Conservation (phyloP, 2,329 filamentous ascomycete genomes). For the Colletotrichum tropicale region DNA sequence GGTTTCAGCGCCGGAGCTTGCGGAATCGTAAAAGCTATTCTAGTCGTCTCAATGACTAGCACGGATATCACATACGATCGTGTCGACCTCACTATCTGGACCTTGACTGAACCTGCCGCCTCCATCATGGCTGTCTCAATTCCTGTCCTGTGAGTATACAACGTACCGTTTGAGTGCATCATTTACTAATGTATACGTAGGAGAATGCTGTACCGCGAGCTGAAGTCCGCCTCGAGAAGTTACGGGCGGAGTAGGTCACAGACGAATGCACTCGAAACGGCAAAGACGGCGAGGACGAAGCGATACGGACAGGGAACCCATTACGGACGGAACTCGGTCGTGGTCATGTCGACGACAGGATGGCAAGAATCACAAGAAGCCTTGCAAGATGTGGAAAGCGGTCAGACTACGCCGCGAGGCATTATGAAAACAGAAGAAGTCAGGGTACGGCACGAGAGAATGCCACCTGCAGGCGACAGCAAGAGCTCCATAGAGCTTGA, state of each 20-base stretch:
- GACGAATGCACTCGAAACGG: constrained; percentile 3
- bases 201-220: constrained; percentile 37
- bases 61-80: constrained; percentile 36
- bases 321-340: constrained; percentile 32
- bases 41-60: constrained; percentile 34
- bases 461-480: background rate
- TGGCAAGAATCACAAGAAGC: constrained; percentile 38
- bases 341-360: constrained; percentile 33
- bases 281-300: constrained; percentile 18
- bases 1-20: constrained; percentile 29
- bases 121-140: constrained; percentile 41
- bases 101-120: constrained; percentile 35
- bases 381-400: constrained; percentile 26
- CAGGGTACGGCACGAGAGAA: constrained; percentile 25
- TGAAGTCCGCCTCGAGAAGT: constrained; percentile 32
- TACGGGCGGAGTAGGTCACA: constrained; percentile 27
- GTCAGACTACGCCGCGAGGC: constrained; percentile 11
- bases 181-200: constrained; percentile 15
- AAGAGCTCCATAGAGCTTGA: constrained; percentile 22
- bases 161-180: background rate
- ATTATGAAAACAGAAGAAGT: constrained; percentile 35
- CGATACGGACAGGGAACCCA: constrained; percentile 22
- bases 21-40: constrained; percentile 37
- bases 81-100: constrained; percentile 39
- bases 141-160: constrained; percentile 33